phyloP scores from a whole-genome alignment of 2,329 filamentous ascomycete genomes.

The Fusarium miscanthi region DNA sequence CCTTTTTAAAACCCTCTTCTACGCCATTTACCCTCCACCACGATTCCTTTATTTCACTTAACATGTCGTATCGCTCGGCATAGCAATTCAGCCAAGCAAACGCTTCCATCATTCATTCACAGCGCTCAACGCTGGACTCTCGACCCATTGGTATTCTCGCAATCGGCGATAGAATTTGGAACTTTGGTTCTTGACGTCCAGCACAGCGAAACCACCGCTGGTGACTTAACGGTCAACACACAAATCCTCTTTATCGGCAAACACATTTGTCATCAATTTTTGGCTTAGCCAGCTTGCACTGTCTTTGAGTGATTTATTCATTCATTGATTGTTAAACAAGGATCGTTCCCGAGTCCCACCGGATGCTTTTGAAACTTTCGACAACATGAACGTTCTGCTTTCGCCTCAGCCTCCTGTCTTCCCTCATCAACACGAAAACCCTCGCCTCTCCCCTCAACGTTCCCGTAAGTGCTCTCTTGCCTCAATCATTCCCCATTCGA shows the following conservation, averaged over 20 bases:
- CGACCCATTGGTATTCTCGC: neutral
- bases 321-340: slow-evolving; percentile 20
- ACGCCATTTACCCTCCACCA: slow-evolving; percentile 5
- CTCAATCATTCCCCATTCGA: neutral
- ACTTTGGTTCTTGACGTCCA: slow-evolving; percentile 1
- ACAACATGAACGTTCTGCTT: slow-evolving; percentile 71
- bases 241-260: neutral
- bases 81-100: neutral
- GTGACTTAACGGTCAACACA: slow-evolving; percentile 2
- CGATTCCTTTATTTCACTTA: neutral
- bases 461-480: slow-evolving; percentile 59
- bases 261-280: neutral
- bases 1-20: slow-evolving; percentile 25
- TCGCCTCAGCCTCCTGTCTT: slow-evolving; percentile 70
- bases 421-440: slow-evolving; percentile 67
- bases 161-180: neutral
- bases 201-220: slow-evolving; percentile 1
- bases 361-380: slow-evolving; percentile 6
- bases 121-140: neutral
- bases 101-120: neutral
- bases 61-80: neutral
- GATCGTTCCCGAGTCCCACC: slow-evolving; percentile 8
- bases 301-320: slow-evolving; percentile 24
- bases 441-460: slow-evolving; percentile 65
- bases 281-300: slow-evolving; percentile 2